A percentile compares a stretch with the other conserved stretches of the same genome.
These are phyloP conservation scores for Colletotrichum sp. DNA, from an alignment of 2,329 filamentous ascomycete genomes.

Conservation along the genomic window DNA sequence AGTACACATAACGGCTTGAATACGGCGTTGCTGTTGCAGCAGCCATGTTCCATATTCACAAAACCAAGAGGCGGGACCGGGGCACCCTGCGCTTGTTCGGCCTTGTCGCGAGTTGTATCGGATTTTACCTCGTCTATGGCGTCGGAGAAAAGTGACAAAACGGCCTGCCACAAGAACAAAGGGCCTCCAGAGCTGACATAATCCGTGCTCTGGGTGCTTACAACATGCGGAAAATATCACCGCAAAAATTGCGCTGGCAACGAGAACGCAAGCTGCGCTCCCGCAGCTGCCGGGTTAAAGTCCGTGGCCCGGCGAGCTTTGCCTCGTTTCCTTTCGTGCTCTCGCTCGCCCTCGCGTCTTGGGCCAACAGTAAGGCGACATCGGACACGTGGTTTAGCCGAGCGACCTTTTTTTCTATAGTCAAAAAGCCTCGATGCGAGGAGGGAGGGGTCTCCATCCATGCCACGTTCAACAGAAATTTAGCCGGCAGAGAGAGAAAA, in stretches of 20 bases:
- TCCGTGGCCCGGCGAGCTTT: background rate
- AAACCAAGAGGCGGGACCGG: background rate
- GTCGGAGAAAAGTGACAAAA: background rate
- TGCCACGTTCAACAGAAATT: background rate
- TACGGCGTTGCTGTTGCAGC: background rate
- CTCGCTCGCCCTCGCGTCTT: background rate
- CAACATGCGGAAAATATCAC: background rate
- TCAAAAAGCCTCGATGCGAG: background rate
- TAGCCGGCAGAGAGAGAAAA: background rate
- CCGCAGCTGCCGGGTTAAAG: background rate
- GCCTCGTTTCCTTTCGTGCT: background rate
- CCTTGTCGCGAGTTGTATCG: background rate
- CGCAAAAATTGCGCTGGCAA: background rate
- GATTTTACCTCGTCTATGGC: background rate
- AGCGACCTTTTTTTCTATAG: background rate
- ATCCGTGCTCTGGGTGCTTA: background rate
- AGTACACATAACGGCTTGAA: background rate
- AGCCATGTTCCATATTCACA: background rate
- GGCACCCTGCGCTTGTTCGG: background rate
- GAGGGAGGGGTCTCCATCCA: background rate
- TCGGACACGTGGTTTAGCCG: background rate
- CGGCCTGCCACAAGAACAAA: background rate
- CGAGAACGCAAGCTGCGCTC: background rate
- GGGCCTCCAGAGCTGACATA: background rate
- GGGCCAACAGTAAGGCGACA: slow-evolving; percentile 1